A percentile compares a stretch with the other conserved stretches of the same genome.
Evolutionary conservation across 2,329 filamentous ascomycete species (phyloP).

Genomic region (Mycosphaerelloides madeirae): DNA sequence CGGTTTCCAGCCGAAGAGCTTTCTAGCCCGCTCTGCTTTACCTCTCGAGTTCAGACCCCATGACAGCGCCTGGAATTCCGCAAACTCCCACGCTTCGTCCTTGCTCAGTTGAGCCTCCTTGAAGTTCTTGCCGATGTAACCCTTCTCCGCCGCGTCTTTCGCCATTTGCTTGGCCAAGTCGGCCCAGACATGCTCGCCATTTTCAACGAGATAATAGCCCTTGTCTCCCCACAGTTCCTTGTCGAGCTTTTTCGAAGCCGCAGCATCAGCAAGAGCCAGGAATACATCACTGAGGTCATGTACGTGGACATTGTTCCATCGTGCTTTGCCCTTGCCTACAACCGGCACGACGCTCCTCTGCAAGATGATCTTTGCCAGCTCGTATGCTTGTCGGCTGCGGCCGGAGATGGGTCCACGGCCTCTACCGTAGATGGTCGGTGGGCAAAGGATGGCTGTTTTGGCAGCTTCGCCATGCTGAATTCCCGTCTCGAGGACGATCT

Average conservation of each 20-base stretch:
- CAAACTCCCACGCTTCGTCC: slow-evolving; percentile 45
- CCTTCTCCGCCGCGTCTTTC: slow-evolving; percentile 27
- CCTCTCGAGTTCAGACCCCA: slow-evolving; percentile 61
- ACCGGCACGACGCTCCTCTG: slow-evolving; percentile 51
- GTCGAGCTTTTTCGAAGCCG: slow-evolving; percentile 28
- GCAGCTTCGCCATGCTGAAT: slow-evolving; percentile 44
- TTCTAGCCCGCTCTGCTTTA: slow-evolving; percentile 52
- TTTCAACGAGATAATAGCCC: slow-evolving; percentile 65
- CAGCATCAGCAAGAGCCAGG: slow-evolving; percentile 43
- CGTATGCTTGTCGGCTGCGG: slow-evolving; percentile 55
- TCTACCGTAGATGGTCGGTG: slow-evolving; percentile 48
- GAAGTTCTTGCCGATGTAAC: slow-evolving; percentile 49
- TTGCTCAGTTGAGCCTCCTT: slow-evolving; percentile 50
- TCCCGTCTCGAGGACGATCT: slow-evolving; percentile 55
- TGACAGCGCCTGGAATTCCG: slow-evolving; percentile 46
- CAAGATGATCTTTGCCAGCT: slow-evolving; percentile 50
- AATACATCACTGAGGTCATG: slow-evolving; percentile 56
- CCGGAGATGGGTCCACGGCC: slow-evolving; percentile 52
- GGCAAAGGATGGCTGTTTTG: slow-evolving; percentile 62
- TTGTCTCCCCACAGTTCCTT: slow-evolving; percentile 53
- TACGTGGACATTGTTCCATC: slow-evolving; percentile 55
- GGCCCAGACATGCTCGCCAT: slow-evolving; percentile 57
- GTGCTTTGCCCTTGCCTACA: slow-evolving; percentile 55
- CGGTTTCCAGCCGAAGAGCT: slow-evolving; percentile 59
- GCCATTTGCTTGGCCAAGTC: slow-evolving; percentile 23